These are phyloP conservation scores for Acer negundo DNA, from an alignment of 345 rosid species.

Conservation along the genomic window DNA sequence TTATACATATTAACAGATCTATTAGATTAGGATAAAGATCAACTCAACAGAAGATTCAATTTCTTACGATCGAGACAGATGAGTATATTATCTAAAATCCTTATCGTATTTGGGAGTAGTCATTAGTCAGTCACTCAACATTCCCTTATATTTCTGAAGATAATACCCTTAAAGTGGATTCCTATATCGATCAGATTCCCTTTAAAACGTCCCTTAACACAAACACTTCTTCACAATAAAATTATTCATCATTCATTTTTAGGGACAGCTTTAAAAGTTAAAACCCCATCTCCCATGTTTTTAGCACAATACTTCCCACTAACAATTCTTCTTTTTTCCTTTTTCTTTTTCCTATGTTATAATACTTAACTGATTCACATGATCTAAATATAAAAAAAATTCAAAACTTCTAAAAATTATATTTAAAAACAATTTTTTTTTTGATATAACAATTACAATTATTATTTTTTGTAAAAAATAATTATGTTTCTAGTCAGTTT, in stretches of 20 bases:
- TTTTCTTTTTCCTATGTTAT: too few species aligned
- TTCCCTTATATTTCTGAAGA: neutral
- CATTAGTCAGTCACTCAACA: neutral
- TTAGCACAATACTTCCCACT: neutral
- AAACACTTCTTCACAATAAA: too few species aligned
- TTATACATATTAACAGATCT: too few species aligned
- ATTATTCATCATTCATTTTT: neutral
- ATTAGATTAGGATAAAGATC: too few species aligned
- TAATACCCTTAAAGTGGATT: conserved; percentile 7
- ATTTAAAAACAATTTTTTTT: neutral
- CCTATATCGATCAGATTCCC: conserved; percentile 1
- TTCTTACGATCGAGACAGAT: too few species aligned
- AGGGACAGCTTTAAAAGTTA: neutral
- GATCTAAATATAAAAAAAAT: too few species aligned
- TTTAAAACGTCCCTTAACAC: conserved; percentile 7
- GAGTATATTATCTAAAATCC: too few species aligned
- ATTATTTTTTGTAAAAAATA: too few species aligned
- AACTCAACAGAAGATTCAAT: too few species aligned
- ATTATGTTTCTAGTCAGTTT: too few species aligned
- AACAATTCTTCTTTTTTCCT: neutral
- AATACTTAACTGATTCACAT: neutral
- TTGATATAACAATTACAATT: too few species aligned
- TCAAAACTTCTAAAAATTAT: neutral
- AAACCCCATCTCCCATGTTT: neutral
- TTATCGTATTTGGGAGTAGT: too few species aligned